Percentiles rank a stretch among this genome's conserved stretches.
phyloP scores from a whole-genome alignment of 75 land plant species.

The Gnetum montanum region DNA sequence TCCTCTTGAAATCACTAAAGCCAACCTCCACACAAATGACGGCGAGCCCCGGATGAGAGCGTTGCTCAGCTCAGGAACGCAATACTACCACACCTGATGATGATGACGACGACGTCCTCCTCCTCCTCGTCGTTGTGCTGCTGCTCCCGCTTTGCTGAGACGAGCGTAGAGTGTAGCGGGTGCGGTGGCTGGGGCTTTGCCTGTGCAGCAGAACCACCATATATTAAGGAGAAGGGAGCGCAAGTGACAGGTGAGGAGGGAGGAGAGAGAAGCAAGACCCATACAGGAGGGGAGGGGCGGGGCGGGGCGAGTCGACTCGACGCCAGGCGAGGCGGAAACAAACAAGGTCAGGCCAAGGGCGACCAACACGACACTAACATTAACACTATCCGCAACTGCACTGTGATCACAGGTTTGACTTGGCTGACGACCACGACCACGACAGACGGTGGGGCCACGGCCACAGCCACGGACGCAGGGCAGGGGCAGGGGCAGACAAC shows the following conservation, averaged over 20 bases:
- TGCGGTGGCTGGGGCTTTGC: no score
- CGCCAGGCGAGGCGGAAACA: neutral
- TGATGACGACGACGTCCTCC: neutral
- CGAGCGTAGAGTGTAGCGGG: neutral
- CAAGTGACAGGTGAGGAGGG: neutral
- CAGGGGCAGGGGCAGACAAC: no score
- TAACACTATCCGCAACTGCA: neutral
- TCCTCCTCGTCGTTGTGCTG: neutral
- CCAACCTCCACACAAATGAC: neutral
- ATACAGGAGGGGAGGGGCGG: neutral
- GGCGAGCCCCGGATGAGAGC: neutral
- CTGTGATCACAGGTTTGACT: conserved; percentile 4
- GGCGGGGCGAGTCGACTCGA: neutral
- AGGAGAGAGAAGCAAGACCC: neutral
- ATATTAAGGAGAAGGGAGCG: neutral
- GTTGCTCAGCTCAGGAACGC: no score
- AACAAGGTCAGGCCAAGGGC: neutral
- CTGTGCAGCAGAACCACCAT: neutral
- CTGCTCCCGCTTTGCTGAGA: neutral
- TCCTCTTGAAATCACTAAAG: neutral
- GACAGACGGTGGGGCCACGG: no score
- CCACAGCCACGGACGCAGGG: no score
- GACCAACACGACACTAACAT: neutral
- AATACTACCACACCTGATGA: no score
- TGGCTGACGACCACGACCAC: neutral